These are phyloP conservation scores for Trifolium pratense DNA, from an alignment of 306 rosid genomes.

Conservation along the genomic window DNA sequence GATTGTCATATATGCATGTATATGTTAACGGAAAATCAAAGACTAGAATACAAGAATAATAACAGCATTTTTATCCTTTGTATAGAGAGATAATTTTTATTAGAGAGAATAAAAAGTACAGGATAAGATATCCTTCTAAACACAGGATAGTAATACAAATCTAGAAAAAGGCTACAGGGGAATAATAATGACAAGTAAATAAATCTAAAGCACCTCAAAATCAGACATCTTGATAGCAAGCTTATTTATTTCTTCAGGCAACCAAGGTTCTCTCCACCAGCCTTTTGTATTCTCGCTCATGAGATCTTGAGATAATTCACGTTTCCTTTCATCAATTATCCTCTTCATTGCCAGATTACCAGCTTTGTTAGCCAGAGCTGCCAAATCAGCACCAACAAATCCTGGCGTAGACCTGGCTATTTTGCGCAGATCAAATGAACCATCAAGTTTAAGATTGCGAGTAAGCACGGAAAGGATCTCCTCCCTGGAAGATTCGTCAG, in stretches of 20 bases:
- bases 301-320: conserved; percentile 45
- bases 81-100: background rate
- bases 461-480: conserved; percentile 61
- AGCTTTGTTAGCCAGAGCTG: conserved; percentile 73
- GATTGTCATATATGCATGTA: background rate
- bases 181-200: conserved; percentile 3
- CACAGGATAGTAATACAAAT: background rate
- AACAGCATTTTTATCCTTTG: no score
- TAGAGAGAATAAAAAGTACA: background rate
- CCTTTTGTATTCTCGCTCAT: conserved; percentile 43
- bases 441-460: conserved; percentile 62
- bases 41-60: background rate
- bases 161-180: conserved; percentile 5
- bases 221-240: conserved; percentile 78
- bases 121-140: background rate
- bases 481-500: conserved; percentile 46
- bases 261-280: conserved; percentile 76
- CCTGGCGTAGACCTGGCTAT: conserved; percentile 88
- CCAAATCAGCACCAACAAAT: conserved; percentile 92
- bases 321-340: conserved; percentile 61
- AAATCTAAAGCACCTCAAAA: conserved; percentile 66
- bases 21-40: background rate
- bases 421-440: conserved; percentile 70
- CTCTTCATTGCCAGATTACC: conserved; percentile 80
- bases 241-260: conserved; percentile 69